Evolutionary conservation across 257 asterid species (phyloP), one percentile per base, ranked within the genome.

Genomic region (Cinchona pubescens): DNA sequence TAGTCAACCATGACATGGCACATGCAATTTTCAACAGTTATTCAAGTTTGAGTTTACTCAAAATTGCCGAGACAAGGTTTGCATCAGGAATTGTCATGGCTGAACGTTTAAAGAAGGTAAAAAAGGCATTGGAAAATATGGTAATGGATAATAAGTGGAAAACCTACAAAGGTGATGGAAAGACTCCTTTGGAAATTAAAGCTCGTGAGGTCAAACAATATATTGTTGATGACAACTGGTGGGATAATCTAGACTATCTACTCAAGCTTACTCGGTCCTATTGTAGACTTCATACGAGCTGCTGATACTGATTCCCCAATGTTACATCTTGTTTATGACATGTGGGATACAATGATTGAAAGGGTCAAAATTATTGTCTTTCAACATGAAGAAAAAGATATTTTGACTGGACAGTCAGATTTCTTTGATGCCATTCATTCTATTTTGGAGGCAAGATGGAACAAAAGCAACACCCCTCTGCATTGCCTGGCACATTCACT

Each of bases 401-500:
- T 69, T 5, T n/a, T 25, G 13, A 42, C 25, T 58, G 30, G 15
- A 12, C 27, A 58, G n/a, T n/a, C n/a, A n/a, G n/a, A n/a, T n/a
- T n/a, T n/a, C n/a, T n/a, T n/a, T n/a, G n/a, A n/a, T n/a, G 63
- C 14, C 30, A 27, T 23, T 2, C 51, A 61, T 25, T 42, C 29
- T 15, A 59, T 61, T 74, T 21, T 29, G 18, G 13, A 42, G 25
- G 35, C 10, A 4, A 32, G 72, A 42, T 74, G 71, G 71, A 35
- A 34, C 15, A 64, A 63, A 29, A 74, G 49, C 23, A 62, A 29
- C 11, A 74, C 53, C 16, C 37, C 3, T 43, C 19, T 74, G 42
- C 78, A 48, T 74, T 74, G 72, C 48, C 34, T 74, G 34, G 51
- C 72, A 43, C 64, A 62, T 46, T 38, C 63, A 9, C 66, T 43